A percentile compares a stretch with the other conserved stretches of the same genome.
Evolutionary conservation across 129 eudicot species (phyloP).

Genomic region (Centrapalus pauciflorus): DNA sequence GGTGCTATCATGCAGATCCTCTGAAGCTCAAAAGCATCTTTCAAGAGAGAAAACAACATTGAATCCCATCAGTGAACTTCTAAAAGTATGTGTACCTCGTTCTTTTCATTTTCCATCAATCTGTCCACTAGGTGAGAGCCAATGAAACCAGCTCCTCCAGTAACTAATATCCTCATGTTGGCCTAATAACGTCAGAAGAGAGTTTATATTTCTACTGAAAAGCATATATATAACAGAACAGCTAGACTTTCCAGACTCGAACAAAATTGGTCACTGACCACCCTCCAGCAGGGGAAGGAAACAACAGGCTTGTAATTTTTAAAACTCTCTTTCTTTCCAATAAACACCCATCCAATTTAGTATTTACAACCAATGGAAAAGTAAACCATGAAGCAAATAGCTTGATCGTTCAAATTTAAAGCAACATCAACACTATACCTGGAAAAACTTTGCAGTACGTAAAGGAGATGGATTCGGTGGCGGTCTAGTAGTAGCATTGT

Average conservation of each 20-base stretch:
- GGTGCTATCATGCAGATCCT: not conserved
- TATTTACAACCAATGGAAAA: not conserved
- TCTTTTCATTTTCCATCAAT: conserved; percentile 83
- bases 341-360: not conserved
- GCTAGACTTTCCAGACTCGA: not conserved
- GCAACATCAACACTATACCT: conserved; percentile 33
- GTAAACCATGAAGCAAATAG: not conserved
- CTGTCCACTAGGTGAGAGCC: conserved; percentile 87
- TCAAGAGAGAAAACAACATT: not conserved
- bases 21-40: conserved; percentile 5
- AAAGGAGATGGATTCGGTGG: conserved; percentile 82
- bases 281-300: not conserved
- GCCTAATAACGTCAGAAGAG: conserved; percentile 37
- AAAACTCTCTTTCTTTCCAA: not conserved
- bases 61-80: not conserved
- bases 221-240: not conserved
- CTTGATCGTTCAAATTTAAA: not conserved
- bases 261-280: not conserved
- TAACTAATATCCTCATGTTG: conserved; percentile 84
- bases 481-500: conserved; percentile 31
- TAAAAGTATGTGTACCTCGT: conserved; percentile 44
- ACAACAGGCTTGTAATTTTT: not conserved
- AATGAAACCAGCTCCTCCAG: conserved; percentile 94
- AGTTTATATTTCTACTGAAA: not conserved
- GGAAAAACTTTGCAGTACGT: conserved; percentile 66